Percentiles rank a stretch among this genome's conserved stretches.
Evolutionary conservation across 805 yeast genomes (phyloP).

Genomic region (Kazachstania psychrophila): DNA sequence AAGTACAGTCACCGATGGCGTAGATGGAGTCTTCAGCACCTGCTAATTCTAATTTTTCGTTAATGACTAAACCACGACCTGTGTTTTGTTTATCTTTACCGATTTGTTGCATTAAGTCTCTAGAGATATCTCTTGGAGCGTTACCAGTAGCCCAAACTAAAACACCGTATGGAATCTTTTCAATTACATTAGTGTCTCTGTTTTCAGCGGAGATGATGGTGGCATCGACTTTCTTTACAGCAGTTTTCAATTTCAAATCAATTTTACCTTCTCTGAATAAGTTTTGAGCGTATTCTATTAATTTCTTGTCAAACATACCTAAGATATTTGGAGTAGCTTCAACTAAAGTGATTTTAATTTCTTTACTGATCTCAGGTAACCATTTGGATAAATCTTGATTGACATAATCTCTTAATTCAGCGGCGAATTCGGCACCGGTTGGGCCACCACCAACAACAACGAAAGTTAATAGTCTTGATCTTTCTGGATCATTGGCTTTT

Average conservation of each 20-base stretch:
- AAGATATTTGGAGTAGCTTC: slow-evolving; percentile 90
- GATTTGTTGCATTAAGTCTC: slow-evolving; percentile 55
- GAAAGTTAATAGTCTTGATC: slow-evolving; percentile 75
- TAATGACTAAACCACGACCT: slow-evolving; percentile 81
- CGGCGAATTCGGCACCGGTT: slow-evolving; percentile 96
- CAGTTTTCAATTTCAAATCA: slow-evolving; percentile 70
- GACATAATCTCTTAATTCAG: slow-evolving; percentile 88
- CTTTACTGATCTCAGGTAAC: slow-evolving; percentile 79
- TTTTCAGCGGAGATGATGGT: slow-evolving; percentile 60
- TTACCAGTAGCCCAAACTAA: slow-evolving; percentile 98
- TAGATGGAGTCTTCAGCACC: slow-evolving; percentile 70
- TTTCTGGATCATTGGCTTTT: slow-evolving; percentile 62
- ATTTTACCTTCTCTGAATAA: slow-evolving; percentile 62
- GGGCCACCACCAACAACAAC: slow-evolving; percentile 99
- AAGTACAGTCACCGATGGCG: slow-evolving; percentile 93
- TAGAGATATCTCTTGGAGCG: slow-evolving; percentile 70
- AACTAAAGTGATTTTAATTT: slow-evolving; percentile 73
- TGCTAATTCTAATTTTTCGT: slow-evolving; percentile 71
- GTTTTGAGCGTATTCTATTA: slow-evolving; percentile 70
- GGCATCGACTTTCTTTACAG: slow-evolving; percentile 77
- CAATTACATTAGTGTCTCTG: slow-evolving; percentile 51
- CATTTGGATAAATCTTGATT: slow-evolving; percentile 83
- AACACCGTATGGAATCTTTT: slow-evolving; percentile 82
- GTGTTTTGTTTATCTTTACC: slow-evolving; percentile 67
- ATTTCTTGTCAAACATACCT: slow-evolving; percentile 58